These are phyloP conservation scores for Lachnellula willkommii DNA, from an alignment of 2,329 filamentous ascomycete genomes.

Conservation along the genomic window DNA sequence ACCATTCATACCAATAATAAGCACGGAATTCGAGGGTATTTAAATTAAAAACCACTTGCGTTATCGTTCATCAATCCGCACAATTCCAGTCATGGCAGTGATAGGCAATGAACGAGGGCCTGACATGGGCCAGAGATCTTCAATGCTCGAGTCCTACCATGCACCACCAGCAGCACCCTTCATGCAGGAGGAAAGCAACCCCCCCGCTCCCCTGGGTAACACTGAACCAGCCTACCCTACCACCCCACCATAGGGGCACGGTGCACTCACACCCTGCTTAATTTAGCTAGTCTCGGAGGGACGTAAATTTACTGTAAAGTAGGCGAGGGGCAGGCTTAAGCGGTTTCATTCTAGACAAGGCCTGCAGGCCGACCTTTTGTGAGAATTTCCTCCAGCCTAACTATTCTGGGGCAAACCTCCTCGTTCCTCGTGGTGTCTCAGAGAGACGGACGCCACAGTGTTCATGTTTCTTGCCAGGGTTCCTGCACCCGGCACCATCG, in stretches of 20 bases:
- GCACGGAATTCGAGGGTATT: neutral
- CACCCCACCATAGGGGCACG: constrained; percentile 6
- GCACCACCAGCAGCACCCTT: constrained; percentile 1
- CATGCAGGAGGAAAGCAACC: constrained; percentile 5
- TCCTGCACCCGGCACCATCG: constrained; percentile 11
- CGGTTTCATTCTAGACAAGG: constrained; percentile 20
- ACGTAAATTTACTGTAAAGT: too few relatives aligned
- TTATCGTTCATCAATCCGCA: neutral
- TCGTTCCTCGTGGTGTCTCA: constrained; percentile 14
- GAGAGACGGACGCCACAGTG: constrained; percentile 17
- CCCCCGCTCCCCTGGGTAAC: neutral
- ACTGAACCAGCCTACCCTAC: neutral
- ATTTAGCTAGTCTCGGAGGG: neutral
- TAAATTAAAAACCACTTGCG: neutral
- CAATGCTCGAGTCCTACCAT: constrained; percentile 8
- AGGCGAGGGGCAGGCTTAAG: constrained; percentile 7
- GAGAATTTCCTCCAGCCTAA: neutral
- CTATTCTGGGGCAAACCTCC: neutral
- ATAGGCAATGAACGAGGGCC: neutral
- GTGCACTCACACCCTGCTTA: constrained; percentile 14
- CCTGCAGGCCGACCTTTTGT: neutral
- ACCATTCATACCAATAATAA: neutral
- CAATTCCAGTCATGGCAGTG: neutral
- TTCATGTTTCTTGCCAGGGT: constrained; percentile 12
- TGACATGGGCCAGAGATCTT: neutral